These are phyloP conservation scores for Rhynchospora breviuscula DNA, from an alignment of 176 grass and related monocot genomes.

Conservation along the genomic window DNA sequence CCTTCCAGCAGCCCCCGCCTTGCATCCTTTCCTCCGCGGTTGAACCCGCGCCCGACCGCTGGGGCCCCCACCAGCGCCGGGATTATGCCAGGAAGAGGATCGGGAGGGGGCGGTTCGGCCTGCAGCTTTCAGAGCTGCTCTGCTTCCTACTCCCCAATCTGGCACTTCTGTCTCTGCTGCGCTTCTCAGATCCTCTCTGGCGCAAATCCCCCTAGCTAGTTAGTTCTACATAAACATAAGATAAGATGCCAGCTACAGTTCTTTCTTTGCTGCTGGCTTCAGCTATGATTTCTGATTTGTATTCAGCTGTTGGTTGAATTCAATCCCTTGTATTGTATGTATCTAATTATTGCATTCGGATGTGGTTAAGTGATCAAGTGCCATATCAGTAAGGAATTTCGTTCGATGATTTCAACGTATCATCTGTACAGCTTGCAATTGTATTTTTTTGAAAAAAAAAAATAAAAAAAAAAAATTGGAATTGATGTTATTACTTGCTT, in stretches of 20 bases:
- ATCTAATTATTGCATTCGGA: too few relatives aligned
- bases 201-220: background rate
- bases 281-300: too few relatives aligned
- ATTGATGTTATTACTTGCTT: background rate
- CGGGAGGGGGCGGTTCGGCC: background rate
- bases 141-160: background rate
- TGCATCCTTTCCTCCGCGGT: slow-evolving; percentile 43
- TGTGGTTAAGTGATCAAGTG: too few relatives aligned
- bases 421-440: background rate
- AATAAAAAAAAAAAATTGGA: background rate
- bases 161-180: background rate
- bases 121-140: background rate
- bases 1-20: slow-evolving; percentile 72
- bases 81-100: slow-evolving; percentile 33
- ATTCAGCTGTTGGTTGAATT: too few relatives aligned
- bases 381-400: too few relatives aligned
- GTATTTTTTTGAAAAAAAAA: background rate
- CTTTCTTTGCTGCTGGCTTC: too few relatives aligned
- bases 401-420: too few relatives aligned
- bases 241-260: too few relatives aligned
- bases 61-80: slow-evolving; percentile 34
- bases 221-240: too few relatives aligned
- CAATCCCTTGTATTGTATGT: too few relatives aligned
- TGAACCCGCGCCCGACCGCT: slow-evolving; percentile 40
- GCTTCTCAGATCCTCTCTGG: background rate